Conservation (phyloP, 352 stramenopile genomes). For the Globisporangium lucens region DNA sequence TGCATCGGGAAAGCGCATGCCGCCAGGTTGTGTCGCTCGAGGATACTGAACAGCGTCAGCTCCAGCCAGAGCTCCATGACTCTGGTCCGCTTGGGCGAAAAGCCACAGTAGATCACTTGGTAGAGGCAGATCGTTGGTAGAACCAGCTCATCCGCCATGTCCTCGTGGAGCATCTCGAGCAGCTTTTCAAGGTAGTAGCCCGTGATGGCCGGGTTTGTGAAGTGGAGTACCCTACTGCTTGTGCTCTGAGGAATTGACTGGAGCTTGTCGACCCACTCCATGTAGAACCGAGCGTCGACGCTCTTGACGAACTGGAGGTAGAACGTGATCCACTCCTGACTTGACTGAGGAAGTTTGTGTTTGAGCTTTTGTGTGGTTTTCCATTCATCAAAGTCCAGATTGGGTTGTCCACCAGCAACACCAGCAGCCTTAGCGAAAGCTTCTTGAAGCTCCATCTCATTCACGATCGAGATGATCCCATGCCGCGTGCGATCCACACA, state of each 20-base stretch:
- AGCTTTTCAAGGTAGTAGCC: conserved; percentile 46
- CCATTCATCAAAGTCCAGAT: conserved; percentile 59
- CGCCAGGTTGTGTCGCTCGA: conserved; percentile 46
- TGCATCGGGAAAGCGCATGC: conserved; percentile 45
- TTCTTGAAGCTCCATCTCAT: conserved; percentile 40
- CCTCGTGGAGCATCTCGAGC: conserved; percentile 30
- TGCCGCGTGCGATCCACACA: conserved; percentile 53
- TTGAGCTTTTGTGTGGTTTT: conserved; percentile 33
- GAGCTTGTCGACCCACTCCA: conserved; percentile 39
- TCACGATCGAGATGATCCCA: conserved; percentile 37
- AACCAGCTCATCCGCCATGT: conserved; percentile 30
- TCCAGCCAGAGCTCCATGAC: conserved; percentile 56
- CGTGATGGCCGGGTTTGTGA: conserved; percentile 54
- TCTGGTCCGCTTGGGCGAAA: conserved; percentile 27
- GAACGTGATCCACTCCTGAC: conserved; percentile 46
- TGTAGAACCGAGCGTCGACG: conserved; percentile 43
- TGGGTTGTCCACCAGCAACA: neutral
- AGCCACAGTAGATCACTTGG: conserved; percentile 43
- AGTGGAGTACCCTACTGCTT: conserved; percentile 13
- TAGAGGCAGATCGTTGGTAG: conserved; percentile 48
- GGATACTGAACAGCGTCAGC: conserved; percentile 38
- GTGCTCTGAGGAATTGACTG: conserved; percentile 14
- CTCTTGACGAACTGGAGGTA: conserved; percentile 42
- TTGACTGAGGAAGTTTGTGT: conserved; percentile 16
- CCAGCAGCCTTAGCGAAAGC: conserved; percentile 28